A percentile compares a stretch with the other conserved stretches of the same genome.
These are phyloP conservation scores for Jimgerdemannia lactiflua DNA, from an alignment of 192 early-diverging fungal genomes.

Conservation along the genomic window DNA sequence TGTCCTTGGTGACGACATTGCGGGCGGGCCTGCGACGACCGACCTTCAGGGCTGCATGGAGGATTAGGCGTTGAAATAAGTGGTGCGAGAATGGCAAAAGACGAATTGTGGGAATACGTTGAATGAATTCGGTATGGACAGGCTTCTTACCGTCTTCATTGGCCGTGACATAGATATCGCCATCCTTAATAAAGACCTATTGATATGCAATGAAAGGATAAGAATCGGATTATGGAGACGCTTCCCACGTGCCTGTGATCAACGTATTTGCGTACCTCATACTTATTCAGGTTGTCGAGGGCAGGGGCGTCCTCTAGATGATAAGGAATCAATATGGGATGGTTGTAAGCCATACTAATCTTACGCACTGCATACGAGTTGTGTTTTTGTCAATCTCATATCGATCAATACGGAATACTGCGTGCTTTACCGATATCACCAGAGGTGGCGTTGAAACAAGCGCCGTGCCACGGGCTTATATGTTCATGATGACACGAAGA, in stretches of 20 bases:
- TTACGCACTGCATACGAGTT: not conserved
- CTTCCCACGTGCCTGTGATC: not conserved
- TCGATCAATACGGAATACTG: not conserved
- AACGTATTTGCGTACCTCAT: constrained; percentile 11
- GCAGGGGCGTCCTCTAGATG: constrained; percentile 36
- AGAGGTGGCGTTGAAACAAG: constrained; percentile 31
- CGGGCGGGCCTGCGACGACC: constrained; percentile 14
- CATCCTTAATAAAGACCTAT: constrained; percentile 17
- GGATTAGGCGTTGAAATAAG: not conserved
- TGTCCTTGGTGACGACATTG: constrained; percentile 5
- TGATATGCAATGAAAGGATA: not conserved
- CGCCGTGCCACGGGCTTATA: constrained; percentile 36
- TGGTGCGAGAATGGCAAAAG: not conserved
- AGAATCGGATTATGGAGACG: not conserved
- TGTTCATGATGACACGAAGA: not conserved
- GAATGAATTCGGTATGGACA: not conserved
- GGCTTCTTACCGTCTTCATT: constrained; percentile 15
- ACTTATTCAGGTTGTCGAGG: constrained; percentile 32
- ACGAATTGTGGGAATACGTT: not conserved
- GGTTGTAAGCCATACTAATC: too few species aligned
- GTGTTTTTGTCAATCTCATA: not conserved
- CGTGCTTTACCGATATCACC: constrained; percentile 31
- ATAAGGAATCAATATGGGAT: not conserved
- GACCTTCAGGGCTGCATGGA: constrained; percentile 6
- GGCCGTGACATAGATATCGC: constrained; percentile 35